Evolutionary conservation across 192 early-diverging fungal species (phyloP).

Genomic region (Funneliformis mosseae): DNA sequence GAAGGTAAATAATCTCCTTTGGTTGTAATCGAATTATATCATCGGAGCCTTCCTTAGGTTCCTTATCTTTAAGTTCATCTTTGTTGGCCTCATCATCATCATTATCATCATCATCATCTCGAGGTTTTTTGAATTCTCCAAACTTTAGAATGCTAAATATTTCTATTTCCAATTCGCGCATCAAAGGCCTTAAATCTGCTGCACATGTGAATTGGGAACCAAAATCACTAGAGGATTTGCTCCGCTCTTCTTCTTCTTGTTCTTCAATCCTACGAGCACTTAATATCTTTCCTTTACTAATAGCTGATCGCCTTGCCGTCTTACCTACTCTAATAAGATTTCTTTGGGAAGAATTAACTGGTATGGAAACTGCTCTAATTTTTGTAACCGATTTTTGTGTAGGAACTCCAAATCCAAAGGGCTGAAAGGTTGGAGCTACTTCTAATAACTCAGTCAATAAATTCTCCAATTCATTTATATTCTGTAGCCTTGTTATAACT

Average conservation of each 20-base stretch:
- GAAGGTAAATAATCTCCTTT: constrained; percentile 47
- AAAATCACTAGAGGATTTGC: not conserved
- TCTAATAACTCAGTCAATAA: constrained; percentile 42
- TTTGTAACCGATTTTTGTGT: constrained; percentile 17
- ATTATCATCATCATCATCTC: not conserved
- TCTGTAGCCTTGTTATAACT: constrained; percentile 45
- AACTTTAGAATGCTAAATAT: constrained; percentile 19
- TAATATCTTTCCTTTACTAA: constrained; percentile 25
- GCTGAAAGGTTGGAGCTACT: constrained; percentile 39
- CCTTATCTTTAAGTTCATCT: not conserved
- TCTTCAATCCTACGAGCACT: constrained; percentile 6
- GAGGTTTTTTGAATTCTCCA: not conserved
- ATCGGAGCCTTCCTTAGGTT: not conserved
- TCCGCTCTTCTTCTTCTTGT: constrained; percentile 6
- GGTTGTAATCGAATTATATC: constrained; percentile 36
- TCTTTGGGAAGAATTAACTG: not conserved
- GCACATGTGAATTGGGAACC: constrained; percentile 6
- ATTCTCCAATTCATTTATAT: constrained; percentile 45
- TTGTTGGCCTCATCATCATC: constrained; percentile 1
- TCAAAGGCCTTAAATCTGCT: constrained; percentile 36
- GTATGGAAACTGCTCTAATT: not conserved
- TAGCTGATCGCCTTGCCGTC: constrained; percentile 11
- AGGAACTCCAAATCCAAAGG: constrained; percentile 42
- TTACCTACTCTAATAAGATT: not conserved
- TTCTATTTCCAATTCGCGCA: constrained; percentile 39